Evolutionary conservation across 768 basidiomycete genomes (phyloP).

Genomic region (Agaricus subrufescens): DNA sequence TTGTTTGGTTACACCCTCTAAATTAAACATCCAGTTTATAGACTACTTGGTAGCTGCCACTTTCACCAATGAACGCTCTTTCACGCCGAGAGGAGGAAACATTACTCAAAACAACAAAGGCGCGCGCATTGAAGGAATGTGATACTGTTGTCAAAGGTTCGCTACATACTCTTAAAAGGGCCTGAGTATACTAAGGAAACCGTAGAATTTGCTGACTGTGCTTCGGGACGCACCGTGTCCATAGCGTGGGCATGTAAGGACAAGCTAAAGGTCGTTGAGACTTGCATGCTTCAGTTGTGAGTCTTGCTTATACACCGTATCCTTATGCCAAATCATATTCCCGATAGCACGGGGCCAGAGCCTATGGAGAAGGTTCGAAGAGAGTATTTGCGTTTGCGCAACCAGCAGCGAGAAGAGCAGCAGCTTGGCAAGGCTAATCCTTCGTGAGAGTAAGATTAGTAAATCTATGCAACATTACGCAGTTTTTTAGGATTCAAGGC

Average conservation of each 20-base stretch:
- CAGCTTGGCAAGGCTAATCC: neutral
- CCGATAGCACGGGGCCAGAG: slow-evolving; percentile 61
- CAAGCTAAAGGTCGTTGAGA: slow-evolving; percentile 64
- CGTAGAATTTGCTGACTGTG: slow-evolving; percentile 82
- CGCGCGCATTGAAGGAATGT: slow-evolving; percentile 74
- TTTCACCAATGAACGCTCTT: slow-evolving; percentile 64
- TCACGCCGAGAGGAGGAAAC: slow-evolving; percentile 88
- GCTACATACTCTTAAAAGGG: neutral
- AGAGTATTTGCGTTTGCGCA: slow-evolving; percentile 69
- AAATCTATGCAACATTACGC: too few relatives aligned
- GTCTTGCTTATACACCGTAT: slow-evolving; percentile 22
- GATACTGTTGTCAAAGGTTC: slow-evolving; percentile 71
- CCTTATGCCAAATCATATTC: neutral
- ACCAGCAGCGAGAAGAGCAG: slow-evolving; percentile 27
- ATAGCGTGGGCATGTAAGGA: slow-evolving; percentile 81
- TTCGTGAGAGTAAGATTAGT: neutral
- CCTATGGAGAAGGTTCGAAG: slow-evolving; percentile 67
- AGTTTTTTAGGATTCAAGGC: too few relatives aligned
- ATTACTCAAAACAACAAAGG: slow-evolving; percentile 77
- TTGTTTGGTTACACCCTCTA: neutral
- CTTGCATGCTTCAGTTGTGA: slow-evolving; percentile 78
- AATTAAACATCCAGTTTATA: neutral
- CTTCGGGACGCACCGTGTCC: slow-evolving; percentile 73
- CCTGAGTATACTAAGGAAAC: neutral
- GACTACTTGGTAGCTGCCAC: neutral